Evolutionary conservation across 1,139 yeast species (phyloP).

Genomic region (Hyphopichia pseudoburtonii): DNA sequence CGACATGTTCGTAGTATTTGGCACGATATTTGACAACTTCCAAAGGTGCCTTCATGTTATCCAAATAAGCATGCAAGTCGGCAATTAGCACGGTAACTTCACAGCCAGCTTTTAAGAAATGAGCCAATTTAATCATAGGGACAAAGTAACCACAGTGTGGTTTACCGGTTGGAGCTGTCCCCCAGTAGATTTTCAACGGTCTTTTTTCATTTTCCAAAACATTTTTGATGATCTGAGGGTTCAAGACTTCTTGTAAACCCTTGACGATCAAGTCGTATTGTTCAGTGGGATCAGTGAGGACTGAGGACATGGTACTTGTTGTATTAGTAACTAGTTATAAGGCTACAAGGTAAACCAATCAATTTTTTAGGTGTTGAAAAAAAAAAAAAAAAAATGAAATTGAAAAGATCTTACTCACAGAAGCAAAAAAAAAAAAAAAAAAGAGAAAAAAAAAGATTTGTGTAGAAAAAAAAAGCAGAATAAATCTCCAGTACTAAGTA

Average conservation of each 20-base stretch:
- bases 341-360: too few relatives aligned
- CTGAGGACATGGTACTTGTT: conserved; percentile 19
- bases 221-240: conserved; percentile 83
- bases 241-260: conserved; percentile 87
- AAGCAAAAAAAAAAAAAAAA: too few relatives aligned
- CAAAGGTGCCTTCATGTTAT: conserved; percentile 97
- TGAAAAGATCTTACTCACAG: too few relatives aligned
- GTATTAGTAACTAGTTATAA: not conserved
- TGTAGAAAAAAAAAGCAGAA: too few relatives aligned
- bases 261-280: conserved; percentile 78
- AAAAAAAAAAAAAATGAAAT: too few relatives aligned
- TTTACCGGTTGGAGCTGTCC: conserved; percentile 78
- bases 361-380: too few relatives aligned
- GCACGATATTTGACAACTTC: conserved; percentile 90
- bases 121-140: conserved; percentile 95
- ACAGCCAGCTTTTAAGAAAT: conserved; percentile 93
- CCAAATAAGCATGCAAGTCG: conserved; percentile 96
- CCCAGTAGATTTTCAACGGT: conserved; percentile 92
- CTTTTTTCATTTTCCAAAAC: conserved; percentile 78
- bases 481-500: too few relatives aligned
- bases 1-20: conserved; percentile 77
- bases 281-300: conserved; percentile 49
- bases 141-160: conserved; percentile 99
- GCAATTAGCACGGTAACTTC: conserved; percentile 91
- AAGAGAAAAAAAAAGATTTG: too few relatives aligned